Conservation (phyloP, 2,329 filamentous ascomycete species). For the Mariannaea elegans region DNA sequence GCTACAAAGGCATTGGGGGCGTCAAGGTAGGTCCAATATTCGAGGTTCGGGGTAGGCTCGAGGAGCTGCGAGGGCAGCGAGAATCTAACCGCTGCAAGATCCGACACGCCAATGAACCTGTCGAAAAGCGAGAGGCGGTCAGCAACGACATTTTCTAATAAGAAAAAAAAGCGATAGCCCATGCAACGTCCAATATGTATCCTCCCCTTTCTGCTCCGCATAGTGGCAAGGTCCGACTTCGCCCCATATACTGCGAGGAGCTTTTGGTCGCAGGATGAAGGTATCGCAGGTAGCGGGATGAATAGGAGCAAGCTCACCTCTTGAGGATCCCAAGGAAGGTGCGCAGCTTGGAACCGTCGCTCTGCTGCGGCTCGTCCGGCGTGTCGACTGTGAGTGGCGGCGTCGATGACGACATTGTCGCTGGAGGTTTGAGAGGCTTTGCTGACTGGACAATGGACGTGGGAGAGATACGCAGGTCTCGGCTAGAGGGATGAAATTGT, state of each 20-base stretch:
- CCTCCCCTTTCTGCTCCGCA: constrained; percentile 27
- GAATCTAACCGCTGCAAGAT: constrained; percentile 95
- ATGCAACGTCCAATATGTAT: constrained; percentile 15
- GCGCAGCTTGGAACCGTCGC: constrained; percentile 87
- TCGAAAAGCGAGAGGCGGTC: constrained; percentile 33
- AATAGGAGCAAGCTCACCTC: constrained; percentile 68
- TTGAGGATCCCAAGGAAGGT: constrained; percentile 88
- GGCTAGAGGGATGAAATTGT: neutral
- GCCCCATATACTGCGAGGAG: neutral
- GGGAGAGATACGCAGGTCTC: constrained; percentile 4
- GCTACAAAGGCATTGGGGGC: constrained; percentile 87
- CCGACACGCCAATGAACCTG: constrained; percentile 94
- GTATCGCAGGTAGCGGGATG: constrained; percentile 20
- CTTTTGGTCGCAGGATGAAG: constrained; percentile 20
- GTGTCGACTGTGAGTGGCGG: constrained; percentile 44
- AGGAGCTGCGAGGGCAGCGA: constrained; percentile 94
- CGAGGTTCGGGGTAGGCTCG: constrained; percentile 94
- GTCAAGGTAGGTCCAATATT: constrained; percentile 99
- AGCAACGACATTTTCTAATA: constrained; percentile 31
- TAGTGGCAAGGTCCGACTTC: constrained; percentile 28
- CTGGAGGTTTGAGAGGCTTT: constrained; percentile 20
- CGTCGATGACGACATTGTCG: constrained; percentile 51
- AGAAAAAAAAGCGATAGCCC: constrained; percentile 7
- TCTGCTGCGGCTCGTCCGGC: constrained; percentile 60
- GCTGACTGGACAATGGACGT: neutral